Conservation (phyloP, 2,329 filamentous ascomycete genomes). For the Nemania sp. region DNA sequence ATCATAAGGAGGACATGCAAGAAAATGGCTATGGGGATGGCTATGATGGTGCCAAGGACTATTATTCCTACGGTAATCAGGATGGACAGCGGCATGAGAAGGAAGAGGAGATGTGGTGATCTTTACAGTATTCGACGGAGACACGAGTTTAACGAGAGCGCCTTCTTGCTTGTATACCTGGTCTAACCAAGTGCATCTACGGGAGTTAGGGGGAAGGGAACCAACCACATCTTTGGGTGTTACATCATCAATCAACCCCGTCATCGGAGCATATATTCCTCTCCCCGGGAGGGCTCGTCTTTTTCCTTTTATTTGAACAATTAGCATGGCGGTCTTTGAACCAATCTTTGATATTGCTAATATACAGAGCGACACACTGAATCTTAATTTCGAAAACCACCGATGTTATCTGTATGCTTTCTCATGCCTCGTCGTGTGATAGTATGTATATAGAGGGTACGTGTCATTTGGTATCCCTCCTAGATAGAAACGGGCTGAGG, state of each 20-base stretch:
- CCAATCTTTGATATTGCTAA: constrained; percentile 13
- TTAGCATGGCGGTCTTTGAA: constrained; percentile 27
- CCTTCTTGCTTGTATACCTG: constrained; percentile 40
- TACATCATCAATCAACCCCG: constrained; percentile 14
- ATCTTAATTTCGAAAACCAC: constrained; percentile 16
- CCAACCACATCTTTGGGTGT: constrained; percentile 27
- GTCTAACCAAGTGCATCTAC: constrained; percentile 41
- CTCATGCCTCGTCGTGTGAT: background rate
- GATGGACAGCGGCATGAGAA: constrained; percentile 50
- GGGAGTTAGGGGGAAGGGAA: constrained; percentile 40
- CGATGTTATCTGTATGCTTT: background rate
- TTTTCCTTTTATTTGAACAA: constrained; percentile 18
- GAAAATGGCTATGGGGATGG: constrained; percentile 51
- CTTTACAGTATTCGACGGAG: constrained; percentile 33
- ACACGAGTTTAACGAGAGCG: constrained; percentile 37
- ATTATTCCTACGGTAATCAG: constrained; percentile 48
- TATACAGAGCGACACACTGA: constrained; percentile 22
- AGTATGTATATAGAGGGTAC: constrained; percentile 5
- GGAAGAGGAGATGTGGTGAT: constrained; percentile 60
- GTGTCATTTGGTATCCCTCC: background rate
- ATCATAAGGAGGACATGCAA: constrained; percentile 60
- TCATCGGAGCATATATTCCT: constrained; percentile 33
- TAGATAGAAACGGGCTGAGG: background rate
- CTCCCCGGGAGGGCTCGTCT: constrained; percentile 17
- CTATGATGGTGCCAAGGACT: constrained; percentile 49